Base-by-base conservation (phyloP, 2,329 filamentous ascomycete genomes). In the Coleophoma eucalyptorum region DNA sequence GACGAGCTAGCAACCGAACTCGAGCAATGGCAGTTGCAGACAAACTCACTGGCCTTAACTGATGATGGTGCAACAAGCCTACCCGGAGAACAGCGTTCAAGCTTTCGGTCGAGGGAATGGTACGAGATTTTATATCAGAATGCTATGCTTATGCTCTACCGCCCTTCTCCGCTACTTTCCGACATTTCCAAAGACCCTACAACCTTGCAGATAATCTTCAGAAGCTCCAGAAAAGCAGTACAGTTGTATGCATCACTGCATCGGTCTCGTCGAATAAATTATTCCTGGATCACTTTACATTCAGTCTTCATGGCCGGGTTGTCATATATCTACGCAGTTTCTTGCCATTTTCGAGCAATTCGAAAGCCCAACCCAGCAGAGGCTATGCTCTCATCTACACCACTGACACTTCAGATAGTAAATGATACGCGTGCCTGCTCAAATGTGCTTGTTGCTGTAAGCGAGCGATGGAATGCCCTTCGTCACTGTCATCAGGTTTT, bases 251-350 rank as follows among this genome's bases (percentile, higher is more conserved):
- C 73, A 1, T 68, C 65, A 16, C 56, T 78, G 0, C 72, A 76
- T 45, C 67, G 69, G 6, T 72, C 70, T 0, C 64, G 72, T 4
- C 70, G 70, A 43, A 71, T 77, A 50, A 77, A 77, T 55, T 77
- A 71, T 40, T 72, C 69, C 0, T 78, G 74, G 73, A 70, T 77
- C 21, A 75, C 74, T 0, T 66, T 77, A 50, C 75, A 78, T 46
- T 66, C 71, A 0, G 67, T 76, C 1, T 78, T 78, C 56, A 69
- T 76, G 50, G 73, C 73, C 0, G 74, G 74, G 0, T 52, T 74
- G 0, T 70, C 71, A 0, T 75, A 73, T 45, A 67, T 75, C 3
- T 75, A 75, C 37, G 70, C 70, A 0, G 52, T 73, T 0, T 63
- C 70, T 0, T 64, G 68, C 1, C 72, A 74, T 48, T 67, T 74